A percentile compares a stretch with the other conserved stretches of the same genome.
Conservation (phyloP, 805 yeast genomes). For the Metschnikowia baotianmanensis region DNA sequence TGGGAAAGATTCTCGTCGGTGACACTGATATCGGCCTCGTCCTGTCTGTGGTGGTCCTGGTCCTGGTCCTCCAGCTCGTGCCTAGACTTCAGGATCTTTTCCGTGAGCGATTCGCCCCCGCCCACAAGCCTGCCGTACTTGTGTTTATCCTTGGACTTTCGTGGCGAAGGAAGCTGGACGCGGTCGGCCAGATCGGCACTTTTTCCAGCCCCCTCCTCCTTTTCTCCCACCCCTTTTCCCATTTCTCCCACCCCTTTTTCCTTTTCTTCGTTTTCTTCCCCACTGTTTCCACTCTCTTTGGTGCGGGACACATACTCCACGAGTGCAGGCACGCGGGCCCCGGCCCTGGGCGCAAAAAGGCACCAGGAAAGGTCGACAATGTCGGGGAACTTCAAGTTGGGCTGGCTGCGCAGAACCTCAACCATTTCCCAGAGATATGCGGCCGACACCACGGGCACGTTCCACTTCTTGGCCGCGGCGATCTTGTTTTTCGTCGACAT, state of each 20-base stretch:
- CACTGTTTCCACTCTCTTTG: neutral
- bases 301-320: constrained; percentile 12
- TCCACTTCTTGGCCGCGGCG: constrained; percentile 55
- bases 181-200: constrained; percentile 11
- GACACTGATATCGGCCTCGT: constrained; percentile 7
- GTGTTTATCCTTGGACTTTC: constrained; percentile 40
- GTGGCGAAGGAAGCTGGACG: constrained; percentile 53
- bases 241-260: neutral
- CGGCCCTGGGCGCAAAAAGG: constrained; percentile 45
- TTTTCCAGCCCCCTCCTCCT: neutral
- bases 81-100: constrained; percentile 13
- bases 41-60: constrained; percentile 2
- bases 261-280: neutral
- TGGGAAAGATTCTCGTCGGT: constrained; percentile 14
- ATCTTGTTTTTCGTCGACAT: constrained; percentile 53
- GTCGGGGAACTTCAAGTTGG: constrained; percentile 33
- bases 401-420: constrained; percentile 21
- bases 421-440: constrained; percentile 54
- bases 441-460: constrained; percentile 55
- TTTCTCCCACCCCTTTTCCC: no score
- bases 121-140: constrained; percentile 51
- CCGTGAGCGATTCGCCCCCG: constrained; percentile 18
- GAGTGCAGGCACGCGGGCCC: constrained; percentile 24
- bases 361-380: constrained; percentile 53
- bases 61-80: constrained; percentile 5